Evolutionary conservation across 441 rosid species (phyloP).

Genomic region (Pelargonium myrrhifolium): DNA sequence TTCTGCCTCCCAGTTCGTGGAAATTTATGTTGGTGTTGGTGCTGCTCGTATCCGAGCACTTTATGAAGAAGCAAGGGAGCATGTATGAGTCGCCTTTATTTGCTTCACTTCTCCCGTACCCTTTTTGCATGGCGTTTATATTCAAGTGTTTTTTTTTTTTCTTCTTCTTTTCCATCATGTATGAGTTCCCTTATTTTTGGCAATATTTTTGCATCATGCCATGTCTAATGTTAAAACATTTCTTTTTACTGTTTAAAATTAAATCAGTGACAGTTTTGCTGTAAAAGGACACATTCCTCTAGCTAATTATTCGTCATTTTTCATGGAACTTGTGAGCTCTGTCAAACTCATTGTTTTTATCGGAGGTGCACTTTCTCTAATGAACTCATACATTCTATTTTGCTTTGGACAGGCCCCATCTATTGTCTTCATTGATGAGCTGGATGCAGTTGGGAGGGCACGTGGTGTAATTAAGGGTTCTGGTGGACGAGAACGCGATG

Average conservation of each 20-base stretch:
- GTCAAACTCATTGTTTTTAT: not conserved
- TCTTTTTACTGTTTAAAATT: too few species aligned
- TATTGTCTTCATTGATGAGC: slow-evolving; percentile 83
- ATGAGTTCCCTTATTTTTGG: too few species aligned
- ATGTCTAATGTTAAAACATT: too few species aligned
- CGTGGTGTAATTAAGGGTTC: slow-evolving; percentile 93
- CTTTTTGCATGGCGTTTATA: not conserved
- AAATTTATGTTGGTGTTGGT: slow-evolving; percentile 96
- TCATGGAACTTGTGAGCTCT: not conserved
- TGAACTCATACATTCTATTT: not conserved
- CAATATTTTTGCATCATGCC: too few species aligned
- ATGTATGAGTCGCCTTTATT: slow-evolving; percentile 37
- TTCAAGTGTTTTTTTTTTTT: too few species aligned
- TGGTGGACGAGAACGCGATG: slow-evolving; percentile 98
- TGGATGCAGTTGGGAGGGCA: slow-evolving; percentile 97
- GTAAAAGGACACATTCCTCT: too few species aligned
- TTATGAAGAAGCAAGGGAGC: slow-evolving; percentile 86
- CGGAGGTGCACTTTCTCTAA: not conserved
- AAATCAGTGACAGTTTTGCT: too few species aligned
- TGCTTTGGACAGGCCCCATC: slow-evolving; percentile 64
- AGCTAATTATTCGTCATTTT: not conserved
- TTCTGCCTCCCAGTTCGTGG: slow-evolving; percentile 94
- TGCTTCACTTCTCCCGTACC: not conserved
- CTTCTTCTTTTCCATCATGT: too few species aligned
- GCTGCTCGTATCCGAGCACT: slow-evolving; percentile 91